Conservation (phyloP, 2,329 filamentous ascomycete genomes). For the Xylariaceae sp. region DNA sequence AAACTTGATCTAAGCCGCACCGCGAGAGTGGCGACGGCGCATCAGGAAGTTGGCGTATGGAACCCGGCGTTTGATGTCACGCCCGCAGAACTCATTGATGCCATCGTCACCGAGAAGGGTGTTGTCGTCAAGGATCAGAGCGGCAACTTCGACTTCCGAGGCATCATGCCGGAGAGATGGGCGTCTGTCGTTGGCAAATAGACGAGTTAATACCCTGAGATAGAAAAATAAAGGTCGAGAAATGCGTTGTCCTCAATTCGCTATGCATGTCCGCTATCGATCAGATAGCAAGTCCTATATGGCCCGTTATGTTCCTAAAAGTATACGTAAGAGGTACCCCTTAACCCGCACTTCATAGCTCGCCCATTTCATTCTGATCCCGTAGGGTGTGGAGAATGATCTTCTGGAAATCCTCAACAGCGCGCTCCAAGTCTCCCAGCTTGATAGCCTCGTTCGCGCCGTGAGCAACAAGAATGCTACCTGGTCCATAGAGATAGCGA, state of each 20-base stretch:
- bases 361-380: conserved; percentile 13
- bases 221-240: not conserved
- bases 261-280: not conserved
- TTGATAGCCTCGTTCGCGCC: conserved; percentile 75
- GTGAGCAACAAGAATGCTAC: conserved; percentile 81
- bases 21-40: conserved; percentile 73
- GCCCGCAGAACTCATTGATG: conserved; percentile 81
- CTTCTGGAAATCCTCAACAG: conserved; percentile 73
- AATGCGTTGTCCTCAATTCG: not conserved
- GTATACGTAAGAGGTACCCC: not conserved
- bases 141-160: conserved; percentile 63
- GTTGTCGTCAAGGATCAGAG: conserved; percentile 71
- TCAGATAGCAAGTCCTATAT: not conserved
- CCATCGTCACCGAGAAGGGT: conserved; percentile 87
- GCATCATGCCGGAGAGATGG: conserved; percentile 54
- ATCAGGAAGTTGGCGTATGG: conserved; percentile 78
- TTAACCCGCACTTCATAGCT: conserved; percentile 2
- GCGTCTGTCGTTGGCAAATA: conserved; percentile 31
- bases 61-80: conserved; percentile 98
- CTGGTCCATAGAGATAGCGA: conserved; percentile 62
- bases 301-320: not conserved
- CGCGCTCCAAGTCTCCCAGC: conserved; percentile 67
- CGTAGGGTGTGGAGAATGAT: conserved; percentile 55
- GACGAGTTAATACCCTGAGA: not conserved
- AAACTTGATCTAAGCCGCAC: conserved; percentile 57